A percentile compares a stretch with the other conserved stretches of the same genome.
Evolutionary conservation across 192 early-diverging fungal species (phyloP).

Genomic region (Backusella psychrophila): DNA sequence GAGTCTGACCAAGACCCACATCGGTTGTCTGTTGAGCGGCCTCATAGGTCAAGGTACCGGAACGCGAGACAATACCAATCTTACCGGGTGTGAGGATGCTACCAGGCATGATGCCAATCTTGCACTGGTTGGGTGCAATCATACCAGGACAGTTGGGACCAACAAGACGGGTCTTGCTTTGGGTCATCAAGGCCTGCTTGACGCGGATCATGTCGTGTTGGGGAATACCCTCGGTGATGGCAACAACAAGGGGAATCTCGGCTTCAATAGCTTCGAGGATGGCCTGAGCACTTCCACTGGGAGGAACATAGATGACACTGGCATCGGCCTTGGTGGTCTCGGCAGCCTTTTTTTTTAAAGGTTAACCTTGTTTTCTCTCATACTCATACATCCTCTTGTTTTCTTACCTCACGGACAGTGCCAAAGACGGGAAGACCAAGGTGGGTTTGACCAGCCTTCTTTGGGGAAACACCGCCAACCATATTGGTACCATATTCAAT

Average conservation of each 20-base stretch:
- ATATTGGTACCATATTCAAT: conserved; percentile 99
- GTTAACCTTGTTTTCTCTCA: neutral
- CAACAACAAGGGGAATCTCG: conserved; percentile 93
- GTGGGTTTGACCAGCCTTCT: conserved; percentile 93
- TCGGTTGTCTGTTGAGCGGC: conserved; percentile 98
- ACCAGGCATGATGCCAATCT: conserved; percentile 99
- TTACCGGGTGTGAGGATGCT: conserved; percentile 96
- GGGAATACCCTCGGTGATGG: conserved; percentile 99
- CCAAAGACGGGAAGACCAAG: conserved; percentile 96
- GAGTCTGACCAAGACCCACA: conserved; percentile 91
- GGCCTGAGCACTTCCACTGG: conserved; percentile 89
- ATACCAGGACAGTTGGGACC: conserved; percentile 99
- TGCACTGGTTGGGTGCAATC: conserved; percentile 95
- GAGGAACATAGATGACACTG: conserved; percentile 98
- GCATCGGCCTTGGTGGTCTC: conserved; percentile 89
- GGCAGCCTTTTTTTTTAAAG: conserved; percentile 62
- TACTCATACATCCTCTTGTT: neutral
- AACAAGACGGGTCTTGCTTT: conserved; percentile 92
- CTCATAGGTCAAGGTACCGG: conserved; percentile 98
- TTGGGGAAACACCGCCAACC: conserved; percentile 95
- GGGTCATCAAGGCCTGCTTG: conserved; percentile 85
- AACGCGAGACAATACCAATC: conserved; percentile 98
- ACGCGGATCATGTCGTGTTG: conserved; percentile 99
- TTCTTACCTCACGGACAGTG: conserved; percentile 71
- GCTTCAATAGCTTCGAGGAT: conserved; percentile 97